phyloP scores from a whole-genome alignment of 129 eudicot species.

The Ambrosia artemisiifolia region DNA sequence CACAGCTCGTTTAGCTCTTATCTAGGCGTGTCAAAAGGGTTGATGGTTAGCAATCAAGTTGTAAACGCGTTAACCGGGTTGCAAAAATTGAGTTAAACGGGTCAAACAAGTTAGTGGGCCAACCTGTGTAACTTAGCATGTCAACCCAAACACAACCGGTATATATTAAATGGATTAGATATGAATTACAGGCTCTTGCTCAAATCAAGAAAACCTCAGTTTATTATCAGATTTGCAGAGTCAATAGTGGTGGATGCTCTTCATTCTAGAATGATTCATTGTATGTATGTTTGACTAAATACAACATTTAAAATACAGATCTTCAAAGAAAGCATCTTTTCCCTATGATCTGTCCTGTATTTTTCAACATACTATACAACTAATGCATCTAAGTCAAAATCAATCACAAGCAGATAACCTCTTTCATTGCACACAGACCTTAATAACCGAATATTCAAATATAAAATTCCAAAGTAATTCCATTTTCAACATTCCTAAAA shows the following conservation, averaged over 20 bases:
- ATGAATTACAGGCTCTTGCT: not conserved
- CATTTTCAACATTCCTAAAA: not conserved
- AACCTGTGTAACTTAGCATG: too few relatives aligned
- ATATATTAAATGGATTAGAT: too few relatives aligned
- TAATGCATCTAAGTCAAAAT: constrained; percentile 2
- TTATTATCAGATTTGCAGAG: constrained; percentile 17
- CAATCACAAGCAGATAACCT: not conserved
- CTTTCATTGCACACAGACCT: not conserved
- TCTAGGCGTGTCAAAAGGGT: too few relatives aligned
- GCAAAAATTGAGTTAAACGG: too few relatives aligned
- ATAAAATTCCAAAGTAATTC: not conserved
- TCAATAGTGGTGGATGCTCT: constrained; percentile 22
- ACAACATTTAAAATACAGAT: constrained; percentile 1
- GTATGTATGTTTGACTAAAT: constrained; percentile 23
- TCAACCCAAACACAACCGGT: too few relatives aligned
- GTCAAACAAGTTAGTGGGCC: too few relatives aligned
- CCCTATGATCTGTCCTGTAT: constrained; percentile 1
- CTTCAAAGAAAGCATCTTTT: constrained; percentile 15
- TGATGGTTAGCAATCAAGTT: too few relatives aligned
- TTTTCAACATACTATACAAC: not conserved
- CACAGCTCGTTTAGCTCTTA: too few relatives aligned
- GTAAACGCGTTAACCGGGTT: too few relatives aligned
- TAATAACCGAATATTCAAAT: constrained; percentile 9
- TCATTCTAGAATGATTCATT: not conserved
- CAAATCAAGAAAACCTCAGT: not conserved